Base-by-base conservation (phyloP, 1,139 yeast species). In the Nakaseomyces nivariensis region DNA sequence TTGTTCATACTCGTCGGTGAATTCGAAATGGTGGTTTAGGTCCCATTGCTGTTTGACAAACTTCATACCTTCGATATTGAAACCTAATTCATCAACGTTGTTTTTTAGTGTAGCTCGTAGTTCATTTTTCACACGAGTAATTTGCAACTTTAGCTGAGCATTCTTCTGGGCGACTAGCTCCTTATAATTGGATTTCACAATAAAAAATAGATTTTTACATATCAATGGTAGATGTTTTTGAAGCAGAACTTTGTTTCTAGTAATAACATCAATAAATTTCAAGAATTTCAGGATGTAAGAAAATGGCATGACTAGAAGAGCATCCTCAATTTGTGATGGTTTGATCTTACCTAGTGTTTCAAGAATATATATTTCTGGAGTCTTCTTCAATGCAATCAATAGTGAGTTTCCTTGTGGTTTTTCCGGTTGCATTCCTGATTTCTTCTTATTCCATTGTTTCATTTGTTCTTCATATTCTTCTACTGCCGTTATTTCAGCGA, bases 271-370 rank as follows among this genome's bases (percentile, higher is more conserved):
- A 54, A 90, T 78, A 59, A 89, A 85, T 58, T 74, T 75, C 56
- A 92, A 74, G 49, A 92, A 73, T 56, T 79, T 78, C 53, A 82
- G 68, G 3, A 90, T 82, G 66, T 84, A 85, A 11, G 95, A 88
- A 61, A 92, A 90, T 36, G 98, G 97, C 50, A 92, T 72, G 1
- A 94, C 95, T 48, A 92, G 71, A 51, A 92, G 73, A 0, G 97
- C 96, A 68, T 92, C 98, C 60, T 90, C 97, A 45, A 92, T 70
- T 61, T 92, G 96, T 0, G 95, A 77, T 0, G 96, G 79, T 59
- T 77, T 84, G 67, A 92, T 86, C 60, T 79, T 79, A 42, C 72
- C 65, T 31, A 90, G 66, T 0, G 82, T 82, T 48, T 82, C 82
- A 69, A 90, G 73, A 26, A 92, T 92, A 61, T 92, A 84, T 54